Evolutionary conservation across 257 asterid genomes (phyloP), one percentile per base, ranked within the genome.

Genomic region (Avicennia marina): DNA sequence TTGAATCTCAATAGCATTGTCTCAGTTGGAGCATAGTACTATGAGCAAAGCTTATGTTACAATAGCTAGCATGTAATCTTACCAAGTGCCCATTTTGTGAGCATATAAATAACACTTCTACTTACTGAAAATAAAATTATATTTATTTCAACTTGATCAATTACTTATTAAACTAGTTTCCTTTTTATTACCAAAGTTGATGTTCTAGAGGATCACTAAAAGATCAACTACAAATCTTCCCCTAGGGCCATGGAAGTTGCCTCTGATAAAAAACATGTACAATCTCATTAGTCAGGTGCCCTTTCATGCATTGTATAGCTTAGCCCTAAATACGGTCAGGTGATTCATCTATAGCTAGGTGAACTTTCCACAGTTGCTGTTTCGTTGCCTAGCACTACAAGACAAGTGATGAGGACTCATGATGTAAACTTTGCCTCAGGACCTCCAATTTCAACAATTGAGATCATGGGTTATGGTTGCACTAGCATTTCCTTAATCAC

Each of bases 281-380:
- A 72, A 66, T 22, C 74, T 75, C 4, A 51, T 60, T 16, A 69
- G 76, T 0, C 13, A 44, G 0, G 62, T 45, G 1, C 72, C 71
- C 1, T 78, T 75, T 18, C 72, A 11, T 9, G 60, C 25, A 0
- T 62, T 79, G 19, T 55, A 52, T 1, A 40, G 53, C 27, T 19
- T 80, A 4, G 54, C 83, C 42, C 36, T 6, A 73, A 53, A 62
- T 41, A 67, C 33, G 83, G 86, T 2, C 73, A 73, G 0, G 12
- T 73, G 29, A 70, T 76, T 81, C 76, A 67, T 1, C 65, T 76
- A 0, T 56, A 62, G 42, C 63, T 76, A 0, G 86, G 83, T 1
- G 66, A 70, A 27, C 16, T 76, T 12, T 45, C 78, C 0, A 32
- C 64, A 0, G 18, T 70, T 2, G 49, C 76, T 3, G 56, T 76